Evolutionary conservation across 345 rosid genomes (phyloP), one percentile per base, ranked within the genome.

Genomic region (Aquilaria yunnanensis): DNA sequence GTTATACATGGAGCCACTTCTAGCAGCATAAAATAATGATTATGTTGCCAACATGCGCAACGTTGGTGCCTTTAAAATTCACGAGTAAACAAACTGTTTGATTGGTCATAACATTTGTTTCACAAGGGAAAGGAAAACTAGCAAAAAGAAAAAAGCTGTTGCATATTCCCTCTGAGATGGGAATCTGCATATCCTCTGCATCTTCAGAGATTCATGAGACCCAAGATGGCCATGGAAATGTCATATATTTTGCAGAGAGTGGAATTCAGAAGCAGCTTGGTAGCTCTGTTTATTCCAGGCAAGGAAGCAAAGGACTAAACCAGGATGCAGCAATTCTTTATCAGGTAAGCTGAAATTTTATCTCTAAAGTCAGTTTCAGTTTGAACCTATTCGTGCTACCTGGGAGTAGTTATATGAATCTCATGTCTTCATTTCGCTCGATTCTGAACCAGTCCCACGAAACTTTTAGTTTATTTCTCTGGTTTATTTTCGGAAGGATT

Each of bases 271-370:
- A 23, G 23, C 66, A 73, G 47, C 61, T 58, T 14, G 67, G 58
- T 32, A 84, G 86, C 16, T 91, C 88, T 47, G 76, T 86, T 34
- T 81, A 75, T 63, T 80, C 96, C 9, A 77, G 51, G 73, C 70
- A 72, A 16, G 92, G 98, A 63, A 82, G 83, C 77, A 92, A 87
- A 67, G 92, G 90, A n/a, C 68, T 77, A 0, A 92, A 92, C 71
- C 98, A 92, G 74, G 98, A 92, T 67, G 72, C 98, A 62, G 90
- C 90, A 33, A 67, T 87, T 62, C 75, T 92, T 63, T 65, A 83
- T 56, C 76, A 74, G 92, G 91, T 84, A 71, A 37, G 70, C 41
- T 14, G 23, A 23, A 23, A 23, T 23, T 23, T 23, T 23, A 23
- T 23, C 1, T 23, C 1, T 23, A 3, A n/a, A 29, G 45, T 3